phyloP scores from a whole-genome alignment of 768 basidiomycete genomes.

The Holtermannia corniformis region DNA sequence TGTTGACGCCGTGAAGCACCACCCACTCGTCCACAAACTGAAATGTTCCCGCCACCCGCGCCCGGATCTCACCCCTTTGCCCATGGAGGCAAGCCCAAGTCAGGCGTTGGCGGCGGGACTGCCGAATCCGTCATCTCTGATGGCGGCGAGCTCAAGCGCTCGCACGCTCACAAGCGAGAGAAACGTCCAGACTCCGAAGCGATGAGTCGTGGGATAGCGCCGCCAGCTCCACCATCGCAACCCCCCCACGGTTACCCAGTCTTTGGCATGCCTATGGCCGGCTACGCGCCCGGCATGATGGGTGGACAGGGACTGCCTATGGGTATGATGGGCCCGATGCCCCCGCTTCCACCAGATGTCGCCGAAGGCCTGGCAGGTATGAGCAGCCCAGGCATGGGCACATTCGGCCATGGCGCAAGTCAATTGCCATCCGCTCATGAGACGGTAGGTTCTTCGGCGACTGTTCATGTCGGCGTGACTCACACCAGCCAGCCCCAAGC shows the following conservation, averaged over 20 bases:
- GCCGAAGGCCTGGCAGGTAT: slow-evolving; percentile 1
- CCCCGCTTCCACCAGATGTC: not conserved
- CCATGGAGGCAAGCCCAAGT: slow-evolving; percentile 1
- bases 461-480: slow-evolving; percentile 2
- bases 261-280: not conserved
- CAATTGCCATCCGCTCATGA: not conserved
- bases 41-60: not conserved
- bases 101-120: no score
- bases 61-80: slow-evolving; percentile 26
- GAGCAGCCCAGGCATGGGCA: slow-evolving; percentile 24
- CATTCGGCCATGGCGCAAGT: slow-evolving; percentile 20
- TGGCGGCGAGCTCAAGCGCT: not conserved
- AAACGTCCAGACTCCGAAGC: not conserved
- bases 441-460: slow-evolving; percentile 3
- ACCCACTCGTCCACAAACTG: slow-evolving; percentile 12
- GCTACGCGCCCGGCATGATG: not conserved
- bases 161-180: not conserved
- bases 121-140: not conserved
- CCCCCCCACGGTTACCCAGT: not conserved
- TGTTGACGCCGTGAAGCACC: slow-evolving; percentile 2
- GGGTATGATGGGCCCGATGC: not conserved
- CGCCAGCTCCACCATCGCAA: no score
- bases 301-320: not conserved
- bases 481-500: slow-evolving; percentile 3
- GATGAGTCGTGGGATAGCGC: not conserved